Evolutionary conservation across 768 basidiomycete species (phyloP).

Genomic region (Lepiota venenata): DNA sequence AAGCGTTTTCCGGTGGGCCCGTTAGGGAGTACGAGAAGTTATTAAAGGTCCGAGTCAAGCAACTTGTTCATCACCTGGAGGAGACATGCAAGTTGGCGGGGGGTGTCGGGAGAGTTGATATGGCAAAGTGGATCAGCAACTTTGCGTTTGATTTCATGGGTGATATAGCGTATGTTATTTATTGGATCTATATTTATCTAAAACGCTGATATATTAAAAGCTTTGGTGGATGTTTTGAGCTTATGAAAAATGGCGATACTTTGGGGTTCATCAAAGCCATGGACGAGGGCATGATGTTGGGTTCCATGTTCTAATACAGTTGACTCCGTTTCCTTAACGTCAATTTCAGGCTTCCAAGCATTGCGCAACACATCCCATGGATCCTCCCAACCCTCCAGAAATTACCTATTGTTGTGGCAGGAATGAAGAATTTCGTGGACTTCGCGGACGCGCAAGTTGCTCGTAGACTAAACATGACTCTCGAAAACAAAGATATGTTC

Average conservation of each 20-base stretch:
- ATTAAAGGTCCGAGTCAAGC: conserved; percentile 23
- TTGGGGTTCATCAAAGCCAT: conserved; percentile 19
- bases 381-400: background rate
- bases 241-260: conserved; percentile 24
- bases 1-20: conserved; percentile 34
- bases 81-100: conserved; percentile 11
- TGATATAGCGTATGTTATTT: conserved; percentile 30
- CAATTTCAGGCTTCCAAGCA: conserved; percentile 13
- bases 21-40: conserved; percentile 37
- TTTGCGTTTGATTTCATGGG: conserved; percentile 34
- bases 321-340: background rate
- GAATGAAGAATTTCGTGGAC: background rate
- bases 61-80: conserved; percentile 28
- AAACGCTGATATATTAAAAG: conserved; percentile 9
- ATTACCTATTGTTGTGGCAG: conserved; percentile 1
- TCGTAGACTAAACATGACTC: conserved; percentile 14
- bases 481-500: conserved; percentile 23
- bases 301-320: background rate
- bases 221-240: conserved; percentile 25
- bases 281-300: conserved; percentile 23
- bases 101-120: conserved; percentile 16
- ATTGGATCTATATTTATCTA: background rate
- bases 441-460: conserved; percentile 14
- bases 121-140: conserved; percentile 14
- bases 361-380: conserved; percentile 13